phyloP scores from a whole-genome alignment of 2,329 filamentous ascomycete species.

The Colletotrichum sp. region DNA sequence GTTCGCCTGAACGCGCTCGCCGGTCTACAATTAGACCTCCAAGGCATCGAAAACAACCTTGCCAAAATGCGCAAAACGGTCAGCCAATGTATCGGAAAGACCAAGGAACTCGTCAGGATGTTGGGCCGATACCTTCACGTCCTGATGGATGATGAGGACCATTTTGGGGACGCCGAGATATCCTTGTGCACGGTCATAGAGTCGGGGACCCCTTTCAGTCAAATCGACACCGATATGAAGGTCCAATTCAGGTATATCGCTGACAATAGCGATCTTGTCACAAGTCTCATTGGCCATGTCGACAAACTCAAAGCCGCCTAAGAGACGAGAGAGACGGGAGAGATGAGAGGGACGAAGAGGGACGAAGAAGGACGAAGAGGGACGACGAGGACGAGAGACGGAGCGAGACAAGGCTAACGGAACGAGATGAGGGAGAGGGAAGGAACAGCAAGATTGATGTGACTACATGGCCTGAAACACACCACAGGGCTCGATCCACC shows the following conservation, averaged over 20 bases:
- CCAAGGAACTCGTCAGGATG: background rate
- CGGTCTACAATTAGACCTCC: background rate
- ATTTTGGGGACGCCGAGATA: background rate
- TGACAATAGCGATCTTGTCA: background rate
- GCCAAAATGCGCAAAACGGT: background rate
- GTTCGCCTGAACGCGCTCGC: background rate
- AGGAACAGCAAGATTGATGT: background rate
- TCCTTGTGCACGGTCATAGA: background rate
- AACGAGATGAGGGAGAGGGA: background rate
- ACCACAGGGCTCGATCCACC: too few species aligned
- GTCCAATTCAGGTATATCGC: background rate
- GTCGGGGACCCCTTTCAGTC: background rate
- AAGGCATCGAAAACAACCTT: background rate
- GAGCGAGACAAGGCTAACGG: background rate
- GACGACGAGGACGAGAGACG: background rate
- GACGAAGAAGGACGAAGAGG: background rate
- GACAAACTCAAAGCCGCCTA: background rate
- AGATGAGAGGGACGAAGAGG: background rate
- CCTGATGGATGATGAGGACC: background rate
- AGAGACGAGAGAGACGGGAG: background rate
- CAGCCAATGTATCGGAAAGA: rapidly evolving
- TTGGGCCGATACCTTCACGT: background rate
- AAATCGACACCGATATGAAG: background rate
- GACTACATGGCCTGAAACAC: background rate
- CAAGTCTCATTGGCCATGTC: background rate